Evolutionary conservation across 257 asterid species (phyloP), one percentile per base, ranked within the genome.

Genomic region (Verbascum thapsus): DNA sequence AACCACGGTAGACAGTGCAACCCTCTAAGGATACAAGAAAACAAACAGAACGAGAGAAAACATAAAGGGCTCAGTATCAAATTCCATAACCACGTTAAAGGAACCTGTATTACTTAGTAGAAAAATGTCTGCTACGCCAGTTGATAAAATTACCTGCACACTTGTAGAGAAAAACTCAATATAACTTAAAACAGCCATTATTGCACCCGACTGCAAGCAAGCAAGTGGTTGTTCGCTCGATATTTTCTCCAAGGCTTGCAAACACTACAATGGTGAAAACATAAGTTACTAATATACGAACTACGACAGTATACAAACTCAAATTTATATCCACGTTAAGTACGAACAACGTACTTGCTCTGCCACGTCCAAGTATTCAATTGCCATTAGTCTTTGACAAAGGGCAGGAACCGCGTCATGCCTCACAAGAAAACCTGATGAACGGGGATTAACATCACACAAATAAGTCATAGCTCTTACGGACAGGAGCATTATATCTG

Each of bases 91-190:
- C 42, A 32, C 11, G 35, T 51, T n/a, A 37, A 66, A 18, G 66
- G 49, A 65, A 35, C 43, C 30, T 32, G 41, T 53, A 48, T 16
- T 56, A 6, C 22, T 42, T 5, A 17, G 32, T 0, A 30, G 8
- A 63, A 34, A 12, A 38, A 35, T 26, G 26, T 62, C 41, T 30
- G 19, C 13, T 26, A 48, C 9, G 23, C 30, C 15, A 63, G 40
- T 67, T 72, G 70, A 74, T 72, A 23, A 79, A 55, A 54, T 82
- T n/a, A 94, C 99, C 97, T 94, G 99, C 66, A 87, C 80, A 58
- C 89, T 87, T 2, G 99, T 90, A 12, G 99, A 82, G 75, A 90
- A 87, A 84, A 87, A 90, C 76, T 94, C 99, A 35, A 94, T 87
- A 72, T 80, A 90, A 72, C 73, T 78, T 78, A 94, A 58, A 73